Percentiles rank a stretch among this genome's conserved stretches.
These are phyloP conservation scores for Pyrus hybrid DNA, from an alignment of 331 rosid species.

Conservation along the genomic window DNA sequence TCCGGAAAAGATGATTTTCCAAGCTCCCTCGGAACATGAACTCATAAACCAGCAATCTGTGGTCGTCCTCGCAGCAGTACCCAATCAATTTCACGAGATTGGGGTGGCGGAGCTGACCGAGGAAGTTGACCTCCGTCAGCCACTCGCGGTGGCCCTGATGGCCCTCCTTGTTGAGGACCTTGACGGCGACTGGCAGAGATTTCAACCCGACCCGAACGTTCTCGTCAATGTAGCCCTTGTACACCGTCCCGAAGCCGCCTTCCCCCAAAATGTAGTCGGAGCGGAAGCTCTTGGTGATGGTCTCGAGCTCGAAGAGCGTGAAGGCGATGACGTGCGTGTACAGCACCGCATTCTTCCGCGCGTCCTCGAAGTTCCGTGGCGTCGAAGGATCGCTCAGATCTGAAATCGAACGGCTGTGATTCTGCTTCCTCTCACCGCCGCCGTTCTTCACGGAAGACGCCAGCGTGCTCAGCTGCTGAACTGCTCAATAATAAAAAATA, in stretches of 20 bases:
- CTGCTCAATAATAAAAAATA: constrained; percentile 23
- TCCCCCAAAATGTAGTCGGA: constrained; percentile 90
- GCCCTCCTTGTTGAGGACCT: constrained; percentile 94
- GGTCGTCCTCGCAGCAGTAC: constrained; percentile 97
- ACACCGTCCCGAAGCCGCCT: constrained; percentile 96
- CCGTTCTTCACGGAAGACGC: constrained; percentile 11
- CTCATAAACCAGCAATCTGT: constrained; percentile 90
- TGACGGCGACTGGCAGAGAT: constrained; percentile 93
- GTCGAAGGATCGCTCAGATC: constrained; percentile 98
- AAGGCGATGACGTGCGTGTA: constrained; percentile 89
- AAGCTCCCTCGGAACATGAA: constrained; percentile 98
- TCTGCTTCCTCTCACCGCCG: constrained; percentile 38
- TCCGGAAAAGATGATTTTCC: constrained; percentile 92
- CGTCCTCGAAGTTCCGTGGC: constrained; percentile 66
- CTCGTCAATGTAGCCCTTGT: constrained; percentile 96
- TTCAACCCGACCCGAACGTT: constrained; percentile 95
- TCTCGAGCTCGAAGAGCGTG: constrained; percentile 88
- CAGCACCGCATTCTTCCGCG: constrained; percentile 62
- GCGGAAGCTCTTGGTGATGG: constrained; percentile 94
- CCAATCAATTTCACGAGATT: constrained; percentile 99
- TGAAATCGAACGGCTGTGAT: constrained; percentile 63
- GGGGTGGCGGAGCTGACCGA: constrained; percentile 95
- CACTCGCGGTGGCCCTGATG: constrained; percentile 98
- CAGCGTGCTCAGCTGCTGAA: constrained; percentile 60
- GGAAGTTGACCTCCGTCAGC: constrained; percentile 99